Evolutionary conservation across 768 basidiomycete species (phyloP), one percentile per base, ranked within the genome.

Genomic region (Boletellus ananiceps): DNA sequence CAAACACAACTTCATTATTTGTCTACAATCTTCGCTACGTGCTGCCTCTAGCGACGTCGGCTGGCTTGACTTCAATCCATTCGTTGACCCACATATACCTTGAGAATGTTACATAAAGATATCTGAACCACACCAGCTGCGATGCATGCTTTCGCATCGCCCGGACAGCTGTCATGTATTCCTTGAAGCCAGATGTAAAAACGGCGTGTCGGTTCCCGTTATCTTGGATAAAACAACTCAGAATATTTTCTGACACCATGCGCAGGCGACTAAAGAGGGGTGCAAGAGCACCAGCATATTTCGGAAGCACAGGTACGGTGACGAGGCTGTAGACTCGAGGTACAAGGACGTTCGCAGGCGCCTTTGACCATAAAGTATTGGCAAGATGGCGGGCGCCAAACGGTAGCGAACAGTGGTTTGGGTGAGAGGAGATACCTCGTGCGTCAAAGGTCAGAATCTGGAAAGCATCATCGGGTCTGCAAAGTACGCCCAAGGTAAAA

Each of bases 51-150:
- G 45, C 29, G 15, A 41, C 6, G 14, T 52, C 48, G 19, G 40
- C 21, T 9, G 57, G 25, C 27, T 32, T 12, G 21, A 88, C 59
- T 62, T 83, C 78, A 2, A 74, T 72, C 80, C 89, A 90, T 55
- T 88, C 84, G 54, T 93, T 93, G 23, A 88, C 80, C 93, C 93
- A 95, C 89, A 95, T 87, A 62, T 93, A 92, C 49, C 86, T 76
- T 15, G 89, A 93, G 61, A 85, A 88, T 18, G 69, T 55, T 34
- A 94, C 74, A 61, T 93, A 88, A 48, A 93, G 69, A 80, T 86
- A 91, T 36, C 93, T 79, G 71, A 92, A 95, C 93, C 93, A 94
- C 37, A 82, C 80, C 50, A 91, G 69, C 71, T 96, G 93, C 51
- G 82, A 83, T 46, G 69, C 53, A 57, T 96, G 93, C 49, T 75